Percentiles rank a stretch among this genome's conserved stretches.
Conservation (phyloP, 169 alveolate species). For the Plasmodium fragile region DNA sequence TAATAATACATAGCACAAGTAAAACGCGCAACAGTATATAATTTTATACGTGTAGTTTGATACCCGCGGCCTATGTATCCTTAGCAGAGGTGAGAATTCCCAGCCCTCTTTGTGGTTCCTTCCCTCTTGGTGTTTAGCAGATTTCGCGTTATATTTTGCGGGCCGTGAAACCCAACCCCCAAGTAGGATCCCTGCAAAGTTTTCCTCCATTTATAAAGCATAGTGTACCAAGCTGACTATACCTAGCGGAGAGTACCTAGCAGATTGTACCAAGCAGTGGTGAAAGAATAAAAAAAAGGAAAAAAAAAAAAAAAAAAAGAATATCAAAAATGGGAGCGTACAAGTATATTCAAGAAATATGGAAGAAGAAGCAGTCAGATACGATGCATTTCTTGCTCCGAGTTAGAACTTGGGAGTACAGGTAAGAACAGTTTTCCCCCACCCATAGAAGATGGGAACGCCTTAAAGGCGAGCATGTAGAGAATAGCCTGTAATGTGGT, state of each 20-base stretch:
- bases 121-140: neutral
- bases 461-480: neutral
- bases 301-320: conserved; percentile 45
- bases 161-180: neutral
- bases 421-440: conserved; percentile 66
- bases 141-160: neutral
- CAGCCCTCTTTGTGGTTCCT: neutral
- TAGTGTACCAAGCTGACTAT: neutral
- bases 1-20: neutral
- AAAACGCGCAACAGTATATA: neutral
- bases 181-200: neutral
- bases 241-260: no score
- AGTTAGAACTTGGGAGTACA: conserved; percentile 99
- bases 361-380: conserved; percentile 99
- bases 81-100: neutral
- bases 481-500: neutral
- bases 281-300: neutral
- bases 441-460: neutral
- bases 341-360: conserved; percentile 94
- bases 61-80: neutral
- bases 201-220: neutral
- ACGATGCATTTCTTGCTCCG: conserved; percentile 98
- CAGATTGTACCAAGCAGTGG: neutral
- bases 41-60: neutral
- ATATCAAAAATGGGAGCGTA: conserved; percentile 93